Conservation (phyloP, 306 rosid genomes). For the Rosa persica region DNA sequence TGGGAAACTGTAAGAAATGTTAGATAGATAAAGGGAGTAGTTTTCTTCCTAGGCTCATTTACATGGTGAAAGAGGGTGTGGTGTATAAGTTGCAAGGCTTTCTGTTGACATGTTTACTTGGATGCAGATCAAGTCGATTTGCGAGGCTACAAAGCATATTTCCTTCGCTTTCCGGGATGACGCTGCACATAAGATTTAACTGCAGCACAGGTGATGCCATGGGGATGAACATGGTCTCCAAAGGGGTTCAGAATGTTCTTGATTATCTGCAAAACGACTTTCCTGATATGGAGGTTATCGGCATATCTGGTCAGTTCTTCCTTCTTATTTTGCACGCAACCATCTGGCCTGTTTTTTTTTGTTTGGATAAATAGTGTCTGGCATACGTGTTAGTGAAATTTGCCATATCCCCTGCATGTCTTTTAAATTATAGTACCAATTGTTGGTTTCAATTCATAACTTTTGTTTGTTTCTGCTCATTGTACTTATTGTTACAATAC, state of each 20-base stretch:
- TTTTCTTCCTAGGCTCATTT: not conserved
- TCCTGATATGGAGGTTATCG: conserved; percentile 78
- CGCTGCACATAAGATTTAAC: conserved; percentile 54
- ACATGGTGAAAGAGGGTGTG: not conserved
- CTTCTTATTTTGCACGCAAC: not conserved
- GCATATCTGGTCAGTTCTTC: conserved; percentile 41
- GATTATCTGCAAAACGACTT: conserved; percentile 29
- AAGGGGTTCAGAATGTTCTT: conserved; percentile 2
- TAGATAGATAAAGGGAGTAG: not conserved
- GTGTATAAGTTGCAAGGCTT: not conserved
- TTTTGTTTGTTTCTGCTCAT: not conserved
- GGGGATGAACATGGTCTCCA: conserved; percentile 49
- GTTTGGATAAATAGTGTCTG: not conserved
- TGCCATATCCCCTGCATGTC: not conserved
- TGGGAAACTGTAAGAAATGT: too few species aligned
- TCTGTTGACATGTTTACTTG: not conserved
- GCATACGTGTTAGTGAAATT: not conserved
- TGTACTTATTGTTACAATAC: not conserved
- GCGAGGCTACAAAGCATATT: not conserved
- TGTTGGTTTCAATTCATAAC: not conserved
- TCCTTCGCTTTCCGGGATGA: not conserved
- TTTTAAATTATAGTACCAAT: not conserved
- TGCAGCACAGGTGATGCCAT: conserved; percentile 82
- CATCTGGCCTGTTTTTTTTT: not conserved
- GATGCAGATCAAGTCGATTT: conserved; percentile 3